Conservation (phyloP, 192 early-diverging fungal genomes). For the Linderina pennispora region DNA sequence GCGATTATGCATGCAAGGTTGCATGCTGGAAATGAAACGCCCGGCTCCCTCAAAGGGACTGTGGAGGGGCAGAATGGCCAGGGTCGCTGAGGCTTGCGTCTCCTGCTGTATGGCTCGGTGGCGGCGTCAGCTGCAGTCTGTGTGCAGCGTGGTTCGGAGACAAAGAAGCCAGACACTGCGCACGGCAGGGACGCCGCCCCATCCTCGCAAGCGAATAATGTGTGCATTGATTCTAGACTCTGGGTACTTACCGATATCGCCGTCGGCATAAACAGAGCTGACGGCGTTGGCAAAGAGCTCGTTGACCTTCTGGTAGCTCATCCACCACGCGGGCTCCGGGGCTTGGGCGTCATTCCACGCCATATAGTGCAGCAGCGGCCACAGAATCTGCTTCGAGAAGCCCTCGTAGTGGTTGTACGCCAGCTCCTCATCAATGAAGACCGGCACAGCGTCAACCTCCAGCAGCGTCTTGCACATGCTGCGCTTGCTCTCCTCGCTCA, state of each 20-base stretch:
- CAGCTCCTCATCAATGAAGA: conserved; percentile 66
- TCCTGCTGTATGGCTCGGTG: no score
- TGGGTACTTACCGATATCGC: conserved; percentile 49
- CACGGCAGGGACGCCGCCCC: no score
- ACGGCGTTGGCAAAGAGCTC: conserved; percentile 69
- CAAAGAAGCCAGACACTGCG: no score
- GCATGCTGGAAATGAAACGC: no score
- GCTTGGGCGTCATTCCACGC: conserved; percentile 73
- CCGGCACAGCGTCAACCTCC: conserved; percentile 58
- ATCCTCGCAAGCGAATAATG: no score
- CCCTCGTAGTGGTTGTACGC: conserved; percentile 91
- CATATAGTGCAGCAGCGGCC: conserved; percentile 95
- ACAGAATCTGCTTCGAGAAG: conserved; percentile 95
- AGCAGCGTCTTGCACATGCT: conserved; percentile 52
- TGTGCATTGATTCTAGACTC: no score
- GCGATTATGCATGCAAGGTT: no score
- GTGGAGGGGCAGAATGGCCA: no score
- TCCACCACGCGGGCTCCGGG: conserved; percentile 63
- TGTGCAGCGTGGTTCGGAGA: no score
- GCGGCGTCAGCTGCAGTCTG: no score
- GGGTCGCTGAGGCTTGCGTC: no score
- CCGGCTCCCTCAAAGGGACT: no score
- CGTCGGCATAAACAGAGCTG: conserved; percentile 67
- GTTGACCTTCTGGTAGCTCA: conserved; percentile 78
- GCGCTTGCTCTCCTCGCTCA: conserved; percentile 49